Conservation (phyloP, 2,329 filamentous ascomycete species). For the Sclerotiophoma versabilis region DNA sequence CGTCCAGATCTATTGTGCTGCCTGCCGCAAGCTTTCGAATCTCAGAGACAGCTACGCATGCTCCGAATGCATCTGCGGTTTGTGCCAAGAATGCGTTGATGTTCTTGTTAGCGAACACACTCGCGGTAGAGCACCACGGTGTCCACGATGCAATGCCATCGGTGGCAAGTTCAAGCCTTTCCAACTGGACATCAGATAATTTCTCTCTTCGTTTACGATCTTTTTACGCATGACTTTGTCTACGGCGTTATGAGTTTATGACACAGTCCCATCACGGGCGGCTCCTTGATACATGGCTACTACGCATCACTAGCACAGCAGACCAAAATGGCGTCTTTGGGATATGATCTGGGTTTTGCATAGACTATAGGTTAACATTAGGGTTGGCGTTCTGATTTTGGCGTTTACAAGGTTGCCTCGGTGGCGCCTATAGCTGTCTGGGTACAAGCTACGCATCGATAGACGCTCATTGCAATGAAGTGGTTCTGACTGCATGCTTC, state of each 20-base stretch:
- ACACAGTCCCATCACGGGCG: conserved; percentile 5
- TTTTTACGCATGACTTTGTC: conserved; percentile 8
- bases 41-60: conserved; percentile 90
- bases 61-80: conserved; percentile 93
- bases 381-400: conserved; percentile 8
- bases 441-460: conserved; percentile 12
- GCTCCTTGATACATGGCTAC: conserved; percentile 13
- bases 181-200: conserved; percentile 79
- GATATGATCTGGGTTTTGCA: conserved; percentile 19
- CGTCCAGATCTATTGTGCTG: conserved; percentile 91
- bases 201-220: conserved; percentile 11
- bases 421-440: conserved; percentile 14
- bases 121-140: conserved; percentile 72
- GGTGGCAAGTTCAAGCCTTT: conserved; percentile 85
- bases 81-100: conserved; percentile 88
- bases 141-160: conserved; percentile 79
- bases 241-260: conserved; percentile 23
- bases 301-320: conserved; percentile 25
- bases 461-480: conserved; percentile 19
- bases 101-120: conserved; percentile 77
- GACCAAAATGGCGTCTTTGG: conserved; percentile 27
- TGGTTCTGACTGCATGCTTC: conserved; percentile 4
- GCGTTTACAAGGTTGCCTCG: conserved; percentile 2
- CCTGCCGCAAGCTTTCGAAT: conserved; percentile 78
- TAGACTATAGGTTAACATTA: conserved; percentile 21